Base-by-base conservation (phyloP, 495 filamentous ascomycete genomes). In the Aspergillus ellipticus region DNA sequence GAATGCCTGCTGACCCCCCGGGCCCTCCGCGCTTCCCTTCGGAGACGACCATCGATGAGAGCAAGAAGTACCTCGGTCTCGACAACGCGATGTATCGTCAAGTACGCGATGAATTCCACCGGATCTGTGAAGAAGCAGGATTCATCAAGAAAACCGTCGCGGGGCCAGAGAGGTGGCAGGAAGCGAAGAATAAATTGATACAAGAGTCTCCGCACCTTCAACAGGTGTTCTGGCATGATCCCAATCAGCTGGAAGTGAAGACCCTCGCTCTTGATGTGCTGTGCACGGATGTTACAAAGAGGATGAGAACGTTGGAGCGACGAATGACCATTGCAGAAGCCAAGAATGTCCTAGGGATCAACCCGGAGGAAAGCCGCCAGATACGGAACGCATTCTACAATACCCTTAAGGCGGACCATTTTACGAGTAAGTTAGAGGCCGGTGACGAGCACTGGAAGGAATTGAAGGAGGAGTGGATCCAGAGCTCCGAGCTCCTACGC, bases 231-330 rank as follows among this genome's bases (percentile, higher is more conserved):
- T 69, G 67, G 42, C 54, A 65, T 6, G 75, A 84, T 35, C 79
- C 83, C 42, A 71, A 62, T 29, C 68, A 75, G 41, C 66, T 74
- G 37, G 75, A 80, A 47, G 66, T 74, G n/a, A 85, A 86, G 39
- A 74, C 76, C 17, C 78, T 89, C 49, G 85, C 89, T 1, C 73
- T 94, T 7, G 89, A 94, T 69, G 79, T 89, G 22, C 83, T 94
- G 21, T 89, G 86, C 62, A 85, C 78, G n/a, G 88, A 92, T 67
- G 87, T 92, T 46, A 90, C 87, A 8, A 94, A 94, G 68, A 75
- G 85, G 21, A 87, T 92, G 78, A 78, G 89, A 37, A 85, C 79
- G 0, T 51, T 82, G 26, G 78, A 82, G 51, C 73, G 73, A n/a
- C 71, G 76, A 24, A 83, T 92, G 75, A 86, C 83, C 3, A 80